Conservation (phyloP, 2,329 filamentous ascomycete species). For the Daldinia eschscholtzii region DNA sequence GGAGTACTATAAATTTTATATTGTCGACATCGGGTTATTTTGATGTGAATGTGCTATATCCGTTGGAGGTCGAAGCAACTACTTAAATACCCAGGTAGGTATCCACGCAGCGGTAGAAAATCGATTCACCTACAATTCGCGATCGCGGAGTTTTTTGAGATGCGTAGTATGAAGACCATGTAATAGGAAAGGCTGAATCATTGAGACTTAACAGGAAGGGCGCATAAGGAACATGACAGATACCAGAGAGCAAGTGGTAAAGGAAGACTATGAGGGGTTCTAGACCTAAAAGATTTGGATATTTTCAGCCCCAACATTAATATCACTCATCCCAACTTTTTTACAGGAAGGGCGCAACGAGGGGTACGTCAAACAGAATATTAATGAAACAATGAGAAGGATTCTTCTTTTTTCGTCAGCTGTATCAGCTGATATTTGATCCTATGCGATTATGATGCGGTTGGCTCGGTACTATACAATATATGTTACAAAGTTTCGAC, state of each 20-base stretch:
- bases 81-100: background rate
- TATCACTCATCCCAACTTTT: background rate
- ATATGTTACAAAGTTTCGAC: background rate
- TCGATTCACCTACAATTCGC: background rate
- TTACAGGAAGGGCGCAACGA: constrained; percentile 1
- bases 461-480: background rate
- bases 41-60: background rate
- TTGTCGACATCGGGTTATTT: background rate
- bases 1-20: background rate
- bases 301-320: background rate
- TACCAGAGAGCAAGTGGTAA: background rate
- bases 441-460: background rate
- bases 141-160: background rate
- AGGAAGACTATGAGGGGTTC: background rate
- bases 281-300: background rate
- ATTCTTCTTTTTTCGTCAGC: background rate
- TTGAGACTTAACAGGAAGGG: background rate
- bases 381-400: background rate
- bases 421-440: background rate
- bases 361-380: background rate
- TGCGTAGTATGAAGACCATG: background rate
- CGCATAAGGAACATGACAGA: background rate
- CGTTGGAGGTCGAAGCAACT: too few relatives aligned
- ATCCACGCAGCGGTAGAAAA: background rate
- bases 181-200: background rate